Evolutionary conservation across 768 basidiomycete genomes (phyloP).

Genomic region (Phlegmacium glaucopus): DNA sequence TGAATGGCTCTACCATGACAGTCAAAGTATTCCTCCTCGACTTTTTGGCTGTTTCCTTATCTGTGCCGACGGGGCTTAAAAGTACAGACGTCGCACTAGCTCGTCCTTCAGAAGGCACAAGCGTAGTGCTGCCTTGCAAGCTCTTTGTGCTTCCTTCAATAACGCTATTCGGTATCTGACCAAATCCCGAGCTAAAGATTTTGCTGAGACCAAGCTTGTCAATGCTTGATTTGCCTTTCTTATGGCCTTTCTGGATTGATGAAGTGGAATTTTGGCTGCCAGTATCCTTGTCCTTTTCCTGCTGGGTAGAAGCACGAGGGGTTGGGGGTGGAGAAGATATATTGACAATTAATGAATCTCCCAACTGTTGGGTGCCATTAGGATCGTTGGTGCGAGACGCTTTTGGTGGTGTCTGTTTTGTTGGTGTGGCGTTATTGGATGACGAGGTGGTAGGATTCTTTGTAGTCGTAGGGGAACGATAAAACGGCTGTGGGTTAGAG

Average conservation of each 20-base stretch:
- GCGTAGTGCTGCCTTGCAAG: slow-evolving; percentile 9
- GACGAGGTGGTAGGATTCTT: slow-evolving; percentile 1
- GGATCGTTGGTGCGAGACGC: slow-evolving; percentile 5
- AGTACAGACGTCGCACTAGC: slow-evolving; percentile 23
- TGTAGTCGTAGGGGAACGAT: slow-evolving; percentile 10
- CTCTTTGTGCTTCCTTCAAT: slow-evolving; percentile 13
- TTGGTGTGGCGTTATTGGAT: not conserved
- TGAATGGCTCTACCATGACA: slow-evolving; percentile 80
- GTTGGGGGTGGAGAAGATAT: slow-evolving; percentile 35
- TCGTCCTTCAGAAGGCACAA: slow-evolving; percentile 18
- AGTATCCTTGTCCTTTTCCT: slow-evolving; percentile 25
- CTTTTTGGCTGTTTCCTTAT: slow-evolving; percentile 46
- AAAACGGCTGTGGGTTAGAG: slow-evolving; percentile 11
- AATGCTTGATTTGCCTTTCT: slow-evolving; percentile 64
- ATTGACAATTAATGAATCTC: slow-evolving; percentile 33
- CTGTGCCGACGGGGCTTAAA: slow-evolving; percentile 26
- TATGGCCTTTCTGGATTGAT: slow-evolving; percentile 44
- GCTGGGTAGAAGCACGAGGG: slow-evolving; percentile 21
- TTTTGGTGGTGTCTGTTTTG: slow-evolving; percentile 8
- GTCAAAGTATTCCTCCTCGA: slow-evolving; percentile 79
- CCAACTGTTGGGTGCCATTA: slow-evolving; percentile 24
- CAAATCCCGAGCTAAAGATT: slow-evolving; percentile 53
- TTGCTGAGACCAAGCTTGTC: slow-evolving; percentile 80
- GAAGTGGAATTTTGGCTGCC: slow-evolving; percentile 30
- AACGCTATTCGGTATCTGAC: slow-evolving; percentile 25